Conservation (phyloP, 805 yeast genomes). For the Lipomyces starkeyi region DNA sequence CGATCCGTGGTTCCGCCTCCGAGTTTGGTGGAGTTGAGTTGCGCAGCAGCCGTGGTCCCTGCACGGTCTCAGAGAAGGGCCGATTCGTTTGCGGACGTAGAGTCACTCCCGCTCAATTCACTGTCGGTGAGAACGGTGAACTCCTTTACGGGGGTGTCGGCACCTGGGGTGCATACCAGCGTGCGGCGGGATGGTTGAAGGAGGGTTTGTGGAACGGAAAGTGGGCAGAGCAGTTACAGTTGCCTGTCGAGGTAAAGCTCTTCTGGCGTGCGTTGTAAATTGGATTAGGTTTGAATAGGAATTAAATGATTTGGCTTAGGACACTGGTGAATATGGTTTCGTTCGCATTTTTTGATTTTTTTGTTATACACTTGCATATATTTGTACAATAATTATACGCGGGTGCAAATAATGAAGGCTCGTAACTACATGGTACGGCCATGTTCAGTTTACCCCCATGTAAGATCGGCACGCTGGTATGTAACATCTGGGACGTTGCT, state of each 20-base stretch:
- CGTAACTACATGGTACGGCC: too few relatives aligned
- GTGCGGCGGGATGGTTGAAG: conserved; percentile 33
- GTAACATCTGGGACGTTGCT: too few relatives aligned
- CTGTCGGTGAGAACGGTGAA: conserved; percentile 25
- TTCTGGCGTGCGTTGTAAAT: conserved; percentile 26
- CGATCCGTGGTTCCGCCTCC: conserved; percentile 57
- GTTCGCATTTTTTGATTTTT: background rate
- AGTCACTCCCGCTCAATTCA: conserved; percentile 28
- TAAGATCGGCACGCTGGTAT: too few relatives aligned
- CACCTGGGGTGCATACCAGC: conserved; percentile 25
- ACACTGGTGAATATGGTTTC: background rate
- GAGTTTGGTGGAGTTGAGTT: conserved; percentile 24
- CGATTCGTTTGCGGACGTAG: conserved; percentile 27
- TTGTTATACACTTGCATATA: background rate
- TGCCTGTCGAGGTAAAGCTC: conserved; percentile 28
- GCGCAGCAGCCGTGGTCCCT: conserved; percentile 29
- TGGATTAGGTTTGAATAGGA: background rate
- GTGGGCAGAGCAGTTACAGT: conserved; percentile 6
- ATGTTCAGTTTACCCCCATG: too few relatives aligned
- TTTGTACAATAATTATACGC: background rate
- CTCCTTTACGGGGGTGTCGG: conserved; percentile 28
- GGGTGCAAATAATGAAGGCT: too few relatives aligned
- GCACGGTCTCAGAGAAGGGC: conserved; percentile 27
- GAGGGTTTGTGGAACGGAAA: conserved; percentile 30
- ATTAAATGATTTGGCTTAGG: background rate